Evolutionary conservation across 1,139 yeast species (phyloP), one percentile per base, ranked within the genome.

Genomic region (Kodamaea sp.): DNA sequence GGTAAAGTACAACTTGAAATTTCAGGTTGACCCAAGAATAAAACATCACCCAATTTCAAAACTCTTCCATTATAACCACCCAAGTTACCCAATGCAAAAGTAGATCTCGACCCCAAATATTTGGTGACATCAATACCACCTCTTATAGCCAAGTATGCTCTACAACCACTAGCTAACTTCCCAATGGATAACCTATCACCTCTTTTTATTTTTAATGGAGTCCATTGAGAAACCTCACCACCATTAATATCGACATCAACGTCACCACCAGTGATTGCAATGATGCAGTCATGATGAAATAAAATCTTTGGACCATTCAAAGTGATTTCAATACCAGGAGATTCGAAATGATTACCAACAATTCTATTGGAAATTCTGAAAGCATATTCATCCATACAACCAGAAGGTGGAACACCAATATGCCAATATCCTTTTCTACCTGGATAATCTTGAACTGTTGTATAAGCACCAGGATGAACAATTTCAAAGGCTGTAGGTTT

Each of bases 31-130:
- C 92, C 94, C 47, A 89, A 65, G 65, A 87, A 87, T 50, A 90
- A 70, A 29, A 88, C 95, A 62, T 92, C 98, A 54, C 97, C 97
- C 45, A 84, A 72, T 65, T 87, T 89, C 64, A 92, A 75, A 9
- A 83, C 88, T 57, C 97, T 77, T 38, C 98, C 98, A 53, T 89
- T 89, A 68, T 79, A 81, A 41, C 98, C 98, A 57, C 98, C 98
- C 66, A 92, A 74, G 56, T 82, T 83, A 54, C 97, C 97, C 39
- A 89, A 72, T 3, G 97, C 96, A 70, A 90, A 92, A 2, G 98
- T 92, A 1, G 97, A 87, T 60, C 96, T 79, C n/a, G 96, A 86
- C 2, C 97, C 97, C 50, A 92, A 75, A 60, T 90, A 92, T 63
- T 87, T 95, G 28, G 94, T 87, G 31, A 90, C 95, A 58, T 90